Base-by-base conservation (phyloP, 805 yeast species). In the Jamesozyma jinghongensis region DNA sequence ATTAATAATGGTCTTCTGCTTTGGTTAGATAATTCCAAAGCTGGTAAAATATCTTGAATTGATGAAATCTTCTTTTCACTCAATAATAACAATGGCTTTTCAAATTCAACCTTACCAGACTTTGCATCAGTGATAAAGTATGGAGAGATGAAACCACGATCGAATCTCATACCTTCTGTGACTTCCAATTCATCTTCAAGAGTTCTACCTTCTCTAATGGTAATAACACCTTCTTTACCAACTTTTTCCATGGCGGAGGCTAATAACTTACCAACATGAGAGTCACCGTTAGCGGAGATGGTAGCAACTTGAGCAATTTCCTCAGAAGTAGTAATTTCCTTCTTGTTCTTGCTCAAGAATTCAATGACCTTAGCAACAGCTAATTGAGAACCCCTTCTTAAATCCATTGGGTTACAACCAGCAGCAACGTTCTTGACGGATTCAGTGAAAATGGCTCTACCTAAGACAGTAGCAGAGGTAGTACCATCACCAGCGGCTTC, bases 401-500 rank as follows among this genome's bases (percentile, higher is more conserved):
- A 75, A 59, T 90, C 97, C 92, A 87, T 88, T 56, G 98, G 97
- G 73, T 90, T 92, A 69, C 96, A 88, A 46, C 98, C 98, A 42
- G 97, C 96, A 47, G 97, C 97, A 34, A 92, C 98, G 59, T 86
- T 86, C 74, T 86, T 87, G 46, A 90, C 94, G 25, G 94, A 77
- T 68, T 92, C 97, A 45, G 95, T 81, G 71, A 90, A 85, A 54
- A 90, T 90, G 43, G 95, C 82, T 66, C 95, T 84, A 53, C 97
- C 97, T 54, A 90, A 74, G 41, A 90, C 94, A 37, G 97, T 92
- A 54, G 97, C 97, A 34, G 95, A 82, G 30, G 98, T 90, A 50
- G 98, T 90, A 67, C 98, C 98, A 59, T 90, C 98, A 69, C 98
- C 98, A 46, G 97, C 97, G 54, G 83, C 75, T 67, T 90, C 96